These are phyloP conservation scores for Fusarium ramigenum DNA, from an alignment of 2,329 filamentous ascomycete species.

Conservation along the genomic window DNA sequence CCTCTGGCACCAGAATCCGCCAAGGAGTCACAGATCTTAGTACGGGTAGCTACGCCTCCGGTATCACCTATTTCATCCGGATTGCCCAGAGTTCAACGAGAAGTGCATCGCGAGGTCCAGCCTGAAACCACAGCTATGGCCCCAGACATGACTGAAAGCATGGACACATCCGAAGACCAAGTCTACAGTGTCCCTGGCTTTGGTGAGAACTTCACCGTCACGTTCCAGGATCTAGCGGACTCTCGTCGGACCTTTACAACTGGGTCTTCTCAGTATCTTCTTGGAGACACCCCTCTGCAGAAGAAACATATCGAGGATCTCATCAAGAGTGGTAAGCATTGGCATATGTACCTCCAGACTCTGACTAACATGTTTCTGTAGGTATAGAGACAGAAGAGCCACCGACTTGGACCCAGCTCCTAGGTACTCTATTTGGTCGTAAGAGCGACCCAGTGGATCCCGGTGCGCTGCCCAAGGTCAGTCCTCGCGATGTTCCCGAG, in stretches of 20 bases:
- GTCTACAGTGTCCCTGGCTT: not conserved
- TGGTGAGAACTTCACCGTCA: slow-evolving; percentile 14
- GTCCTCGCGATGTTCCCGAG: slow-evolving; percentile 27
- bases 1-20: not conserved
- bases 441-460: slow-evolving; percentile 7
- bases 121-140: not conserved
- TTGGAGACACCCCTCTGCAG: slow-evolving; percentile 45
- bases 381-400: slow-evolving; percentile 17
- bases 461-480: slow-evolving; percentile 30
- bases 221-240: slow-evolving; percentile 23
- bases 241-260: slow-evolving; percentile 38
- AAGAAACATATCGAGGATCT: slow-evolving; percentile 38
- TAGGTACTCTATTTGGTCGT: slow-evolving; percentile 11
- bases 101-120: not conserved
- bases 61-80: not conserved
- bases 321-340: slow-evolving; percentile 33
- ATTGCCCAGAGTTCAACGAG: not conserved
- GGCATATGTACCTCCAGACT: not conserved
- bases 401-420: slow-evolving; percentile 17
- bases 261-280: slow-evolving; percentile 41
- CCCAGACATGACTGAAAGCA: not conserved
- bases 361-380: slow-evolving; percentile 5
- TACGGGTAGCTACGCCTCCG: not conserved
- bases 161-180: not conserved
- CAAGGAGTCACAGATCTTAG: not conserved